A percentile compares a stretch with the other conserved stretches of the same genome.
Evolutionary conservation across 129 eudicot genomes (phyloP).

Genomic region (Glebionis coronaria): DNA sequence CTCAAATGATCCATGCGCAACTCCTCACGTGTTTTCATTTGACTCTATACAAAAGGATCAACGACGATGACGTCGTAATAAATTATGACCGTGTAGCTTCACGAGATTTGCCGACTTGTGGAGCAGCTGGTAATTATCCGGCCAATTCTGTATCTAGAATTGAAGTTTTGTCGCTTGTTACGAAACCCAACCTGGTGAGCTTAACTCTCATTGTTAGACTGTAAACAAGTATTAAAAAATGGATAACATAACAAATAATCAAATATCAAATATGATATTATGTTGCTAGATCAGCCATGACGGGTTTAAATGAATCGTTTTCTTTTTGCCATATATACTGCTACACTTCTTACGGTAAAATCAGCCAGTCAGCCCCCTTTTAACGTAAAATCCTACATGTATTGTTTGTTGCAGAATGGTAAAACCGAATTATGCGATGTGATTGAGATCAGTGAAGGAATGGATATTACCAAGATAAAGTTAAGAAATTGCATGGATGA

Average conservation of each 20-base stretch:
- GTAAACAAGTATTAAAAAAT: no score
- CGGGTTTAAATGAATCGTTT: no score
- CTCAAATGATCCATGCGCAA: slow-evolving; percentile 12
- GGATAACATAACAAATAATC: no score
- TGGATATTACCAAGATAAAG: background rate
- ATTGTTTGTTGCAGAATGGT: background rate
- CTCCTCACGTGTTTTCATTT: slow-evolving; percentile 28
- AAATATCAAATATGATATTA: no score
- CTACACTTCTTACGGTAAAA: no score
- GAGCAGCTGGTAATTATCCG: background rate
- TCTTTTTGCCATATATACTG: no score
- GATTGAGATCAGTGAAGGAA: background rate
- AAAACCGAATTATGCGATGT: slow-evolving; percentile 10
- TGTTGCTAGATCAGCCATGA: no score
- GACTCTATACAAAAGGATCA: slow-evolving; percentile 2
- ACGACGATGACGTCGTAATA: background rate
- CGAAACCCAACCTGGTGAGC: slow-evolving; percentile 8
- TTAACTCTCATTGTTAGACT: no score
- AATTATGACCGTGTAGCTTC: slow-evolving; percentile 21
- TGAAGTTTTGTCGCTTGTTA: slow-evolving; percentile 2
- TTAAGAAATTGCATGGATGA: slow-evolving; percentile 1
- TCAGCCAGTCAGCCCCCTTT: no score
- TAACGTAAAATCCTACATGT: no score
- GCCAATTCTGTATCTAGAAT: slow-evolving; percentile 11
- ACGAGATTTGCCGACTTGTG: slow-evolving; percentile 20